Percentiles rank a stretch among this genome's conserved stretches.
These are phyloP conservation scores for Lycium ferocissimum DNA, from an alignment of 257 asterid genomes.

Conservation along the genomic window DNA sequence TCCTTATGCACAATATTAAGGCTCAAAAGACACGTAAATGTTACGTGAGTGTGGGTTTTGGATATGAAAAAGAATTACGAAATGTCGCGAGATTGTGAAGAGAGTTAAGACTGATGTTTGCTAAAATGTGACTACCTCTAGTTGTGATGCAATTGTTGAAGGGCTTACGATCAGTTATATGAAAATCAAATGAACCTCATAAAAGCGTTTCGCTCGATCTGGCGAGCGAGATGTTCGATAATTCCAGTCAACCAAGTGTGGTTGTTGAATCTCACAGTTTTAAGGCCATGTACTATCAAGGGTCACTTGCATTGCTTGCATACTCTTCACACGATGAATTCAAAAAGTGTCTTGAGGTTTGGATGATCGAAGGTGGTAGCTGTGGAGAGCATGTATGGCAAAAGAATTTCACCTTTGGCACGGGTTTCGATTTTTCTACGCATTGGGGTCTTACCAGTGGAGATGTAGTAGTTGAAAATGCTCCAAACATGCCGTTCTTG, in stretches of 20 bases:
- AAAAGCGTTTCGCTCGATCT: neutral
- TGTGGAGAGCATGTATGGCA: neutral
- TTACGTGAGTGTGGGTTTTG: slow-evolving; percentile 18
- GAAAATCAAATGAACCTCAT: neutral
- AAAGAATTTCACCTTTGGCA: neutral
- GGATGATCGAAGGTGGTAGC: slow-evolving; percentile 23
- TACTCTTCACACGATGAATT: neutral
- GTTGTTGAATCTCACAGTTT: neutral
- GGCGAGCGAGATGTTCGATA: neutral
- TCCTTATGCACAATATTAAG: neutral
- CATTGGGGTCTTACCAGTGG: slow-evolving; percentile 32
- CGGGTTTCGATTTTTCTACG: neutral
- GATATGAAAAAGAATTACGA: slow-evolving; percentile 11
- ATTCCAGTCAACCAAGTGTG: slow-evolving; percentile 13
- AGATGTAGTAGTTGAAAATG: slow-evolving; percentile 17
- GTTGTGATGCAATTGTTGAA: slow-evolving; percentile 18
- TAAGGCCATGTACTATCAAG: neutral
- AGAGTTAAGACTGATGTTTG: neutral
- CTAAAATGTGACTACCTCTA: neutral
- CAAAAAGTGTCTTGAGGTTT: neutral
- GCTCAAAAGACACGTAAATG: neutral
- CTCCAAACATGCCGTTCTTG: slow-evolving; percentile 26
- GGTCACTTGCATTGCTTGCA: slow-evolving; percentile 19
- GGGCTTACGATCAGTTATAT: neutral
- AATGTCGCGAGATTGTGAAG: too few relatives aligned